Base-by-base conservation (phyloP, 805 yeast genomes). In the Tetrapisispora taiwanensis region DNA sequence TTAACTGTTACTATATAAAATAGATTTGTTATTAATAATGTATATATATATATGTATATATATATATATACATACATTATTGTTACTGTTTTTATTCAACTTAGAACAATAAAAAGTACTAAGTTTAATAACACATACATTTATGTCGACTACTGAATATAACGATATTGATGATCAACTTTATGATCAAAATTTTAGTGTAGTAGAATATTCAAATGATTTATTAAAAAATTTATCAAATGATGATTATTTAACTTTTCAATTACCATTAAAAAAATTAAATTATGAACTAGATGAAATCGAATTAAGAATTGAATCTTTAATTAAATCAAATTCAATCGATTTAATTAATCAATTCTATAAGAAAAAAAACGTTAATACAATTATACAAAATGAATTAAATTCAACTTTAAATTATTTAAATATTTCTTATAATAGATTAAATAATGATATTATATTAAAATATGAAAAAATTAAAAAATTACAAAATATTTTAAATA, bases 401-500 rank as follows among this genome's bases (percentile, higher is more conserved):
- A 42, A n/a, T 43, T 39, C 22, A 50, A 54, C 4, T 45, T 60
- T 61, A n/a, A 53, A 55, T 17, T 62, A 54, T 45, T 36, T 62
- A 24, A 49, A 56, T 24, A 48, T 60, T 39, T 60, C 65, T 1
- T 60, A 60, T 36, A 51, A 55, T n/a, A 56, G 65, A 43, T 46
- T 62, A 18, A 51, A 59, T 17, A 49, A 50, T 14, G 63, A 62
- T 27, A 51, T 62, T 3, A 30, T 62, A 33, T 45, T 47, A 28
- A 64, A 65, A 30, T 60, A 56, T 41, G 60, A 56, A 42, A 50
- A 47, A 24, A 58, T 63, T 4, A 55, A 54, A 24, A 58, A 49
- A 43, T 40, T 62, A 22, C 65, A 60, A 43, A 43, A 46, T n/a
- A 61, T 56, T 5, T 48, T 60, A 26, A 53, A 56, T 46, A 62